Conservation (phyloP, 345 rosid genomes). For the Aquilaria malaccensis region DNA sequence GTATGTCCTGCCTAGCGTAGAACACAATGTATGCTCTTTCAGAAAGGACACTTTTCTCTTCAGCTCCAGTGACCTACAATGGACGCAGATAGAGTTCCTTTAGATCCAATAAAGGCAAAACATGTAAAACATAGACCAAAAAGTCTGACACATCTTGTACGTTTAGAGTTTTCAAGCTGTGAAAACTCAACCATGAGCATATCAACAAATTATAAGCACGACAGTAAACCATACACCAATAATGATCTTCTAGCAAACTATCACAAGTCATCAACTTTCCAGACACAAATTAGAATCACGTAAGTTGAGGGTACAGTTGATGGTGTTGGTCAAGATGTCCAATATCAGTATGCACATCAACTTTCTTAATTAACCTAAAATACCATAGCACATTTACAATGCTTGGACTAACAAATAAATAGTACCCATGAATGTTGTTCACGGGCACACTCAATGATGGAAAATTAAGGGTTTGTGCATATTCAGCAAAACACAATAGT, state of each 20-base stretch:
- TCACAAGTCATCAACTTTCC: no score
- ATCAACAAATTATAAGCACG: not conserved
- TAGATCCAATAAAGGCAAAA: not conserved
- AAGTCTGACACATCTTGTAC: not conserved
- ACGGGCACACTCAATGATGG: no score
- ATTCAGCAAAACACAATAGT: not conserved
- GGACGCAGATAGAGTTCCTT: slow-evolving; percentile 5
- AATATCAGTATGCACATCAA: no score
- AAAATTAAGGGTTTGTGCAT: no score
- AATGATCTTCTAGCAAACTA: no score
- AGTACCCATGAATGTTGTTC: no score
- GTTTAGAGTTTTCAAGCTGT: not conserved
- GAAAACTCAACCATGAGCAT: not conserved
- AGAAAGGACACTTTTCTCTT: slow-evolving; percentile 54
- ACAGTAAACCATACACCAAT: not conserved
- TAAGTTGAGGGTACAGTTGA: no score
- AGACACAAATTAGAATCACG: no score
- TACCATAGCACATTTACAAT: no score
- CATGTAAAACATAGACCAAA: not conserved
- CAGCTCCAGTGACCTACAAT: slow-evolving; percentile 48
- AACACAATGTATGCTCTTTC: slow-evolving; percentile 74
- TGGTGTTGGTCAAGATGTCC: no score
- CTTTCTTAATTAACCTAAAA: no score
- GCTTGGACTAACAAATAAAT: no score
- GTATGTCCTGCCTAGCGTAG: slow-evolving; percentile 61